Evolutionary conservation across 2,329 filamentous ascomycete genomes (phyloP), one percentile per base, ranked within the genome.

Genomic region (Aspergillus proliferans): DNA sequence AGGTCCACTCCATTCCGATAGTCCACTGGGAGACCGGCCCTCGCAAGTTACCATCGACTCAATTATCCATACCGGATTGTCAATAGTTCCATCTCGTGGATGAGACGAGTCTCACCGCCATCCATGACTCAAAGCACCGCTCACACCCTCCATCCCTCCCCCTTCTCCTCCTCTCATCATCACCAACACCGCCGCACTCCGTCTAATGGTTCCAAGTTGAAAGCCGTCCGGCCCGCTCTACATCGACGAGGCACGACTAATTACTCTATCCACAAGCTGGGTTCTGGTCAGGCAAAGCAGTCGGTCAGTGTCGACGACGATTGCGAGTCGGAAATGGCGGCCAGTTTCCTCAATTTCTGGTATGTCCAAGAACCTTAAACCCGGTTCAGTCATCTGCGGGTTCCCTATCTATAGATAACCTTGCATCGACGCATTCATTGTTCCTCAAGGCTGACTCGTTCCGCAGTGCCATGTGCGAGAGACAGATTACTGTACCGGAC

Each of bases 381-480:
- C 58, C 58, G 49, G 34, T 38, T 10, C n/a, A 18, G 34, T 19
- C n/a, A 38, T 38, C 34, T 38, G 34, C 58, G 48, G 42, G 34
- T 40, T 50, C 42, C 50, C 50, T 42, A 49, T 52, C 52, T 52
- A 51, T 33, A 38, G 42, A 50, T 46, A 50, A 28, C 24, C 46
- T 34, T 42, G 43, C 47, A 48, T 52, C 53, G 7, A 12, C 18
- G 38, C 15, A 46, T 47, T 45, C 49, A 47, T 53, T 57, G 43
- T 50, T 54, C 56, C 60, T 59, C 55, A 51, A 50, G 30, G 48
- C 62, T 67, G 55, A 69, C 58, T 40, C 49, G 52, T 47, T 49
- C 54, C 43, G 28, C 60, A 84, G 81, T 67, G 77, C 81, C 54
- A 82, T 78, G 61, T 85, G 82, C 66, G 82, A 85, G 65, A 82